Conservation (phyloP, 1,139 yeast genomes). For the Magnusiomyces suaveolens region DNA sequence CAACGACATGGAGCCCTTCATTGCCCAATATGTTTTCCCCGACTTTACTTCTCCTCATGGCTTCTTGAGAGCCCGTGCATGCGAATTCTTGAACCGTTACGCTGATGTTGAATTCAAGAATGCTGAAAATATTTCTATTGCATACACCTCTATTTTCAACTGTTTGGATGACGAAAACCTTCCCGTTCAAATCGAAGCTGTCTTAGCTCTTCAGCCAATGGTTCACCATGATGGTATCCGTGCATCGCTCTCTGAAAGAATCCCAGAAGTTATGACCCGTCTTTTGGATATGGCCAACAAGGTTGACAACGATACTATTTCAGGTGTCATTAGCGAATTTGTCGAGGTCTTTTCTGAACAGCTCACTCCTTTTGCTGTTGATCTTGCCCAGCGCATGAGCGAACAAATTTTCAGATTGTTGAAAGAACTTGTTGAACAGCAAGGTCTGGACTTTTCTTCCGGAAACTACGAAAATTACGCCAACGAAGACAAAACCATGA, state of each 20-base stretch:
- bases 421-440: constrained; percentile 49
- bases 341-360: constrained; percentile 84
- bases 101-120: constrained; percentile 52
- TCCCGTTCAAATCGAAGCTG: constrained; percentile 78
- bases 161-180: constrained; percentile 50
- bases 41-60: constrained; percentile 55
- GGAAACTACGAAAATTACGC: constrained; percentile 37
- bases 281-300: constrained; percentile 66
- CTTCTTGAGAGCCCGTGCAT: constrained; percentile 76
- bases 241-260: constrained; percentile 54
- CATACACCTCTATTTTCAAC: constrained; percentile 59
- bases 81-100: constrained; percentile 65
- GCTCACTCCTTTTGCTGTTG: constrained; percentile 87
- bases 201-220: constrained; percentile 76
- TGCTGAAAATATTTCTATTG: constrained; percentile 39
- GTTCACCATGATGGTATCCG: constrained; percentile 56
- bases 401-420: constrained; percentile 73
- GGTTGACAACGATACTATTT: constrained; percentile 77
- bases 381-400: constrained; percentile 67
- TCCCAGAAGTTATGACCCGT: constrained; percentile 76
- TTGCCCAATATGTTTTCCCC: constrained; percentile 59
- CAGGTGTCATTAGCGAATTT: constrained; percentile 91
- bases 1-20: constrained; percentile 58
- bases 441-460: constrained; percentile 25
- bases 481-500: constrained; percentile 68